Percentiles rank a stretch among this genome's conserved stretches.
Conservation (phyloP, 176 grass and related monocot genomes). For the Eremochloa ophiuroides region DNA sequence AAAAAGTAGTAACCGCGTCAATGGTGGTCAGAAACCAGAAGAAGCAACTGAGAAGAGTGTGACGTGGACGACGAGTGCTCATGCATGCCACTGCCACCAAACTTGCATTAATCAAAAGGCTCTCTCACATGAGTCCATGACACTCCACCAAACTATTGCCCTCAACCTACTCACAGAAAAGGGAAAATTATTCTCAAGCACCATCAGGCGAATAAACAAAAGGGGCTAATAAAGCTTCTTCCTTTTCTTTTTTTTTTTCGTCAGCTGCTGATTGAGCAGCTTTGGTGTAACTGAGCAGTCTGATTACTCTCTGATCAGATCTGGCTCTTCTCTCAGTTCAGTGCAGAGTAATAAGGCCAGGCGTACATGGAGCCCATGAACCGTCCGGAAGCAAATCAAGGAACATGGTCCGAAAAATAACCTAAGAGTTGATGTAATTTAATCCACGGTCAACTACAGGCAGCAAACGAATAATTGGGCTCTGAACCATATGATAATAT, state of each 20-base stretch:
- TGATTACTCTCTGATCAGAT: conserved; percentile 24
- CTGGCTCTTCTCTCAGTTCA: neutral
- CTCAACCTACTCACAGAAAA: neutral
- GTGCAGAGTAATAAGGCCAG: neutral
- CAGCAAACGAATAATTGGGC: conserved; percentile 18
- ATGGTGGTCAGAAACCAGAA: conserved; percentile 33
- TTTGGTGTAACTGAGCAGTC: neutral
- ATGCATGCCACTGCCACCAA: conserved; percentile 35
- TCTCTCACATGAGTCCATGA: conserved; percentile 29
- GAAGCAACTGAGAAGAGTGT: neutral
- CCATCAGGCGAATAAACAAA: neutral
- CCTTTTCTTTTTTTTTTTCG: neutral
- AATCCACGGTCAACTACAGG: conserved; percentile 31
- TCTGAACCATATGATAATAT: neutral
- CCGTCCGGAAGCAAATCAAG: neutral
- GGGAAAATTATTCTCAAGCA: neutral
- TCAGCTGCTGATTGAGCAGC: neutral
- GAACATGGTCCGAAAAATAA: conserved; percentile 27
- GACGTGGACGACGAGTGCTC: conserved; percentile 30
- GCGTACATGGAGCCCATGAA: conserved; percentile 27
- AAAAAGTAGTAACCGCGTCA: conserved; percentile 29
- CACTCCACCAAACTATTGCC: conserved; percentile 33
- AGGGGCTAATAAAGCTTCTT: neutral
- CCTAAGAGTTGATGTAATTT: conserved; percentile 16
- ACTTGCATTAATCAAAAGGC: conserved; percentile 35